Evolutionary conservation across 345 rosid genomes (phyloP), one percentile per base, ranked within the genome.

Genomic region (Hypericum perforatum): DNA sequence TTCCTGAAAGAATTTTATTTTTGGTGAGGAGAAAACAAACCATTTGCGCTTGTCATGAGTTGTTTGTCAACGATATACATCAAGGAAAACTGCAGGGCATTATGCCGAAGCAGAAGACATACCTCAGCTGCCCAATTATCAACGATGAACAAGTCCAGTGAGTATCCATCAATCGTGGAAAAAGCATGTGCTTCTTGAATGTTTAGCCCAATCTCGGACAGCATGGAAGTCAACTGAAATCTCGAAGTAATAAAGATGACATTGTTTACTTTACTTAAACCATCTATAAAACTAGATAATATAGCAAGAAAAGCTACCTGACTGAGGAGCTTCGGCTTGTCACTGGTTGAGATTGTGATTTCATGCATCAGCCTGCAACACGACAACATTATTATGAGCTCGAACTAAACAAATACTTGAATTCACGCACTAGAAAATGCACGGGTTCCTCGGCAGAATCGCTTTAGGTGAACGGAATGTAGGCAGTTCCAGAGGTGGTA

Each of bases 281-380:
- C 54, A 39, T 41, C 49, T 22, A 38, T 42, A 32, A 37, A 43
- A 49, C 12, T 52, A 38, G 52, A 52, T 32, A 70, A 36, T 47
- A 14, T 53, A 15, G 63, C 48, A 56, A 49, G 40, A n/a, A 57
- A 13, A 45, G 48, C 37, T 69, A 84, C 91, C 91, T 76, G 82
- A 47, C 81, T 67, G 6, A 80, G 78, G 58, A 84, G 81, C 64
- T 80, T 80, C 52, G 79, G 84, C 68, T 76, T 73, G 71, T 80
- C 91, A 65, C 29, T 64, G 49, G 91, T 80, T 44, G 86, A 78
- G 58, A 84, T 74, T 12, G 82, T 80, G 52, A 84, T 77, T 73
- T 84, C 91, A 69, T 80, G 86, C 82, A 71, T 70, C 55, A 75
- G 59, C 85, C 92, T 84, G 43, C 68, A 60, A 61, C 64, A 66